Evolutionary conservation across 495 filamentous ascomycete species (phyloP).

Genomic region (Hapsidospora chrysogenum): DNA sequence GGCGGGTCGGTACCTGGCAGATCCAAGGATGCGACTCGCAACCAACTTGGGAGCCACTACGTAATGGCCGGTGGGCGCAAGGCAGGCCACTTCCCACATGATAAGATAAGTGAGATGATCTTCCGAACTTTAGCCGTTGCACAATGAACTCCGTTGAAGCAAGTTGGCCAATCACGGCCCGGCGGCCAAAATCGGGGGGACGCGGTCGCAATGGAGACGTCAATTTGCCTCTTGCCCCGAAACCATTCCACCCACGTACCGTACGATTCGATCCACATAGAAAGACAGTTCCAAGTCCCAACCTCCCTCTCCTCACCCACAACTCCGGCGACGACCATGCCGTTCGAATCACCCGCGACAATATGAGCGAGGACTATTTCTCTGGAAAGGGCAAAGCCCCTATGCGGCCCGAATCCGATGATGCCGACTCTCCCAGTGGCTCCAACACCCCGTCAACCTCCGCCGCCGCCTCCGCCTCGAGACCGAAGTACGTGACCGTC

Average conservation of each 20-base stretch:
- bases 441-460: too few relatives aligned
- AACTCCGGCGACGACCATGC: constrained; percentile 2
- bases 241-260: too few relatives aligned
- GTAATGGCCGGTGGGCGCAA: too few relatives aligned
- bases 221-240: neutral
- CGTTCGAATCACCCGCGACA: constrained; percentile 4
- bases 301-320: neutral
- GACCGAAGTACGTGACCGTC: constrained; percentile 72
- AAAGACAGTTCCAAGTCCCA: constrained; percentile 1
- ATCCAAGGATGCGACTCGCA: too few relatives aligned
- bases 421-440: constrained; percentile 7
- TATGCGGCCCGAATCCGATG: constrained; percentile 7
- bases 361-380: constrained; percentile 64
- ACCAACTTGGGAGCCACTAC: too few relatives aligned
- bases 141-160: neutral
- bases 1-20: too few relatives aligned
- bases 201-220: neutral
- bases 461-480: constrained; percentile 12
- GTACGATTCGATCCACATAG: too few relatives aligned
- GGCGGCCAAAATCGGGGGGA: neutral
- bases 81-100: too few relatives aligned
- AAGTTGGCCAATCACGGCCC: neutral
- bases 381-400: constrained; percentile 23
- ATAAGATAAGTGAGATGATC: too few relatives aligned
- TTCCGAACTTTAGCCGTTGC: neutral